Evolutionary conservation across 768 basidiomycete species (phyloP).

Genomic region (Termitomyces sp.): DNA sequence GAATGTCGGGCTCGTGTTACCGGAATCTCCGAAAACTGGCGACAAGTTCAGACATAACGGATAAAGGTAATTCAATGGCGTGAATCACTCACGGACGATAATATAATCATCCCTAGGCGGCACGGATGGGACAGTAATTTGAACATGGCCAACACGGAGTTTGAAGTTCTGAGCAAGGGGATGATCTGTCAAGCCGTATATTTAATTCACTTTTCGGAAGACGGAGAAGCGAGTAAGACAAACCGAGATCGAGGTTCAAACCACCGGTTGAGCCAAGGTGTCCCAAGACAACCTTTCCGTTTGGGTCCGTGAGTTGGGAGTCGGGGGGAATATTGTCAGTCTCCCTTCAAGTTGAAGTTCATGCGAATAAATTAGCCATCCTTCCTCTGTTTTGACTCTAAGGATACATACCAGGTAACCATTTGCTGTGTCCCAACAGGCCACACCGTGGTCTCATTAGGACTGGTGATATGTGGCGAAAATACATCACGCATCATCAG

Average conservation of each 20-base stretch:
- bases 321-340: slow-evolving; percentile 42
- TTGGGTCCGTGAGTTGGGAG: slow-evolving; percentile 43
- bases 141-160: slow-evolving; percentile 44
- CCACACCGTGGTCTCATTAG: slow-evolving; percentile 47
- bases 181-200: slow-evolving; percentile 32
- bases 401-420: slow-evolving; percentile 48
- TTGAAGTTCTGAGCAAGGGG: slow-evolving; percentile 58
- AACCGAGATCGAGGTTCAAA: slow-evolving; percentile 54
- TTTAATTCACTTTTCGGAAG: neutral
- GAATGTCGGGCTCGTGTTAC: slow-evolving; percentile 57
- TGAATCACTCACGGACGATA: slow-evolving; percentile 53
- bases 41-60: slow-evolving; percentile 3
- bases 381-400: neutral
- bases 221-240: slow-evolving; percentile 12
- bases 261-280: slow-evolving; percentile 36
- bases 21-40: slow-evolving; percentile 66
- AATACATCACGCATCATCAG: slow-evolving; percentile 42
- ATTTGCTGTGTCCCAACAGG: slow-evolving; percentile 38
- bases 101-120: slow-evolving; percentile 46
- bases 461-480: slow-evolving; percentile 46
- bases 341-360: slow-evolving; percentile 35
- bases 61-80: neutral
- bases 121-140: slow-evolving; percentile 52
- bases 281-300: slow-evolving; percentile 51
- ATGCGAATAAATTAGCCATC: neutral